Base-by-base conservation (phyloP, 1,139 yeast species). In the Yamadazyma conglobata region DNA sequence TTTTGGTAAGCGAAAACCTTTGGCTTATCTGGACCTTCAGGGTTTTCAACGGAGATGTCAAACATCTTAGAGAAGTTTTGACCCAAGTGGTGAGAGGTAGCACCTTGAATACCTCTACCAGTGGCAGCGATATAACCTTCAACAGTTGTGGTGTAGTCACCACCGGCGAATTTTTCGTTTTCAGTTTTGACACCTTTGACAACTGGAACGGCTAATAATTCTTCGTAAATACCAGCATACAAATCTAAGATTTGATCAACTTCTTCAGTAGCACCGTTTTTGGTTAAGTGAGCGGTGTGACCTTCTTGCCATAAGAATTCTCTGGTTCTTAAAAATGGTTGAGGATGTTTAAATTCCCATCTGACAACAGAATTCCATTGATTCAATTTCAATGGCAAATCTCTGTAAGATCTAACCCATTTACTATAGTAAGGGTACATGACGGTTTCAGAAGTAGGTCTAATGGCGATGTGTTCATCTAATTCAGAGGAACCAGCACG, bases 221-320 rank as follows among this genome's bases (percentile, higher is more conserved):
- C 95, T 62, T 81, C 81, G 61, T 91, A 93, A 39, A 93, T 73
- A 39, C 79, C 77, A 40, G 83, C 81, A 60, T 93, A 93, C 64
- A 77, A 80, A 44, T 86, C 93, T 56, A 91, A 76, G 52, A 93
- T 88, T 59, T 83, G 82, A 49, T 77, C 58, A 17, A 91, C 98
- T 67, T 93, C 98, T 37, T 68, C 69, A 39, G 75, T 73, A 22
- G 98, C 96, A 37, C 75, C 89, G 37, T 79, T 82, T 46, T 68
- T 65, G 37, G 93, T 83, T 56, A 91, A 74, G 57, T 86, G 95
- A 33, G 95, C 98, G 32, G 98, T 93, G 68, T 93, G 99, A 46
- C 99, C 99, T 68, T 93, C 99, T 69, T 93, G 99, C 99, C 99
- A 93, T 60, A 93, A 73, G 67, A 93, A 93, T 65, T 93, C 99